Evolutionary conservation across 2,329 filamentous ascomycete species (phyloP).

Genomic region (Fusarium burgessii): DNA sequence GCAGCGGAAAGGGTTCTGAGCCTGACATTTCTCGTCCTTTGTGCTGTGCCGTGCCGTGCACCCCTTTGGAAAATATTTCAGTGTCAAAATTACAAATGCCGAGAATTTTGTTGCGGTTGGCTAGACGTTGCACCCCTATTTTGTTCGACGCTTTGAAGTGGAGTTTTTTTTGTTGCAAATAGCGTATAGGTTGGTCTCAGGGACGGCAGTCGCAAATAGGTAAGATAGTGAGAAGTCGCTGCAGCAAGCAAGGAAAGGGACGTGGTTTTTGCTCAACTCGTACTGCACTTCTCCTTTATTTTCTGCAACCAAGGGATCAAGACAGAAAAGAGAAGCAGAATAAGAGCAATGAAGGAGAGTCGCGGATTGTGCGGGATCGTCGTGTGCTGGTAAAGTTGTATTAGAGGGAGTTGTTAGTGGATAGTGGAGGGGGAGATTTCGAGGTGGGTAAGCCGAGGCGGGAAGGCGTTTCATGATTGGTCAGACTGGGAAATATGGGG

Average conservation of each 20-base stretch:
- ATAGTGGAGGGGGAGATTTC: conserved; percentile 15
- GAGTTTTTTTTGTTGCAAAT: conserved; percentile 23
- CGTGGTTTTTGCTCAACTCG: not conserved
- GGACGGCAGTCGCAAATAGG: conserved; percentile 2
- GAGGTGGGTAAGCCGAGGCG: conserved; percentile 33
- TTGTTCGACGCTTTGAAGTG: conserved; percentile 18
- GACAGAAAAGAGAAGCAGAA: not conserved
- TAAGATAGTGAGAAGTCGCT: not conserved
- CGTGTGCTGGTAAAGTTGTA: conserved; percentile 29
- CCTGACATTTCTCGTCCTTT: conserved; percentile 55
- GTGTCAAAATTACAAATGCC: not conserved
- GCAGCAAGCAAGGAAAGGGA: conserved; percentile 15
- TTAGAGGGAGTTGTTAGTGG: conserved; percentile 34
- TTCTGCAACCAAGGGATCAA: not conserved
- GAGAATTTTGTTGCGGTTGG: conserved; percentile 7
- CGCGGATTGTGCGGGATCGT: conserved; percentile 40
- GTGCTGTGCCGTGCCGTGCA: not conserved
- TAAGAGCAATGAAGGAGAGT: not conserved
- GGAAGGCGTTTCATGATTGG: conserved; percentile 24
- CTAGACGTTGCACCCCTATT: conserved; percentile 35
- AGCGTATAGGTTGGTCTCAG: not conserved
- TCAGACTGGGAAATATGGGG: not conserved
- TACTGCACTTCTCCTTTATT: not conserved
- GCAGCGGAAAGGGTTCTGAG: conserved; percentile 67
- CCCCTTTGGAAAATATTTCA: not conserved